Evolutionary conservation across 176 grass and related monocot species (phyloP), one percentile per base, ranked within the genome.

Genomic region (Neostapfia colusana): DNA sequence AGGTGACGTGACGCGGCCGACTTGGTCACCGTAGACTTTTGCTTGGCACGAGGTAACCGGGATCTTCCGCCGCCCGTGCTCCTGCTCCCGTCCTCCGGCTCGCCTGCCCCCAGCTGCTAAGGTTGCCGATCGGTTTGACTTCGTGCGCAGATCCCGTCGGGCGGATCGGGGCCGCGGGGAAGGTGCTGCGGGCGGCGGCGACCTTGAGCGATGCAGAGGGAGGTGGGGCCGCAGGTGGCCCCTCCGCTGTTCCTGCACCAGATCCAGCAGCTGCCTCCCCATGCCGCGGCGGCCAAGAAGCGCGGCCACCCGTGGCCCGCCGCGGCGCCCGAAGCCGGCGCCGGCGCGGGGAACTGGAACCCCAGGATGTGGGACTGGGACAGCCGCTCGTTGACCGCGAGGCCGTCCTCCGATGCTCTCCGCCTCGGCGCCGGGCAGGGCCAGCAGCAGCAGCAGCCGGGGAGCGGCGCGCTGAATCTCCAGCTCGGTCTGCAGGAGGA

Each of bases 341-440:
- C 15, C 56, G 79, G 36, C 2, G 18, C 23, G 7, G 89, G 70
- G 7, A 90, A 83, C 87, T 99, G 95, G 95, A 95, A 99, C 82
- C 89, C 89, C 26, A 85, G 73, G 56, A 81, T 88, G 74, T 99
- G 95, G 95, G 88, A 95, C 49, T 99, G 89, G 95, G 95, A 95
- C 81, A 95, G 92, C 83, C 75, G 90, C 63, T 8, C 72, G 15
- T 86, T 99, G 38, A 74, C 83, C 18, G 95, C 95, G 6, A 86
- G 25, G 54, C 95, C 89, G 21, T 69, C 77, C 82, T 62, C 84
- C 40, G 81, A 87, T 2, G 64, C 65, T 17, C 73, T 73, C 21
- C 69, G 53, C 65, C 69, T 39, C 40, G 73, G 34, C 73, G 72
- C 12, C n/a, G 54, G 20, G 3, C 70, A 66, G 54, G 25, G 35